These are phyloP conservation scores for Fistulifera solaris DNA, from an alignment of 108 stramenopile species.

Conservation along the genomic window DNA sequence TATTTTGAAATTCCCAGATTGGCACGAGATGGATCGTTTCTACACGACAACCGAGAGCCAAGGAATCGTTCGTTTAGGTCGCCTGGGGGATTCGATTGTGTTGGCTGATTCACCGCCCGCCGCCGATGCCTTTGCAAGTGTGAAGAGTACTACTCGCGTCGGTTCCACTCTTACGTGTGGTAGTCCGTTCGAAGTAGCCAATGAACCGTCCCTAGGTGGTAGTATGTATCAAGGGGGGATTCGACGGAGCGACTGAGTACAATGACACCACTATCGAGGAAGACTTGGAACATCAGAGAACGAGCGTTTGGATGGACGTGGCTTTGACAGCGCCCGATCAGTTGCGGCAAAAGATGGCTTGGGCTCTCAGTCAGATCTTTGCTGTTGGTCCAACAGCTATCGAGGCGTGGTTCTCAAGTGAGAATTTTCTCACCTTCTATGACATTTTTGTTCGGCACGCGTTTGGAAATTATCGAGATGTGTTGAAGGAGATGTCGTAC, in stretches of 20 bases:
- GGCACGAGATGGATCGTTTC: slow-evolving; percentile 12
- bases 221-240: background rate
- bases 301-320: slow-evolving; percentile 24
- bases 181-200: slow-evolving; percentile 41
- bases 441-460: slow-evolving; percentile 70
- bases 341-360: slow-evolving; percentile 68
- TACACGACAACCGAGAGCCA: too few relatives aligned
- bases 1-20: slow-evolving; percentile 8
- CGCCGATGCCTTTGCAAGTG: background rate
- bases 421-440: slow-evolving; percentile 32
- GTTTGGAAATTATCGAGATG: slow-evolving; percentile 65
- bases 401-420: slow-evolving; percentile 9
- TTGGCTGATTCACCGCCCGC: slow-evolving; percentile 1
- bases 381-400: slow-evolving; percentile 16
- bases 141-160: background rate
- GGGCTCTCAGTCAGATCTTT: slow-evolving; percentile 56
- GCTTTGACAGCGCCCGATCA: slow-evolving; percentile 50
- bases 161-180: slow-evolving; percentile 26
- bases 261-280: background rate
- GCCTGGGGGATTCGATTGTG: background rate
- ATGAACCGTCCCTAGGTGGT: slow-evolving; percentile 25
- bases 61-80: background rate
- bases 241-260: background rate
- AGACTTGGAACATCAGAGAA: background rate
- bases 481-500: slow-evolving; percentile 51